These are phyloP conservation scores for Scutellaria baicalensis DNA, from an alignment of 257 asterid species.

Conservation along the genomic window DNA sequence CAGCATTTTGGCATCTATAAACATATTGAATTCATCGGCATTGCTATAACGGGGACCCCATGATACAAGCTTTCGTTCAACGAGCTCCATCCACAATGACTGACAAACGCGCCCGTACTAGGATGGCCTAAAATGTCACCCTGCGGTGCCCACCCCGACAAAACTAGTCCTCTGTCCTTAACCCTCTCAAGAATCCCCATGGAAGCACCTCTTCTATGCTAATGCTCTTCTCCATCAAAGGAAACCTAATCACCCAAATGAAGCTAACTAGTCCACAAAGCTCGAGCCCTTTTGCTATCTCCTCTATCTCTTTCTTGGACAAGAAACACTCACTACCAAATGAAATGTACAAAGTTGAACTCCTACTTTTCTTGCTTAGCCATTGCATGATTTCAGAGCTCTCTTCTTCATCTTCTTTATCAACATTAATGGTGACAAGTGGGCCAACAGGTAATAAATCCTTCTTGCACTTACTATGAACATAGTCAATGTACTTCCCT, in stretches of 20 bases:
- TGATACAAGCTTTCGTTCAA: slow-evolving; percentile 21
- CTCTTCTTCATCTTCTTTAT: background rate
- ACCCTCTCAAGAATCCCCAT: slow-evolving; percentile 24
- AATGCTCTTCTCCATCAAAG: background rate
- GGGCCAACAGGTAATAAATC: background rate
- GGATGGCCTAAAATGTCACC: slow-evolving; percentile 22
- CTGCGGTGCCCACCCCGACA: slow-evolving; percentile 40
- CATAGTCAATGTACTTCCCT: background rate
- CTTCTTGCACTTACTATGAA: background rate
- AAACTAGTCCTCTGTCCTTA: slow-evolving; percentile 19
- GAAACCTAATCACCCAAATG: slow-evolving; percentile 31
- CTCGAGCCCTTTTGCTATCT: slow-evolving; percentile 32
- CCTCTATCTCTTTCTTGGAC: slow-evolving; percentile 24
- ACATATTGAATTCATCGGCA: slow-evolving; percentile 31
- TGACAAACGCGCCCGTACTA: slow-evolving; percentile 29
- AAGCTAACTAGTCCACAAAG: slow-evolving; percentile 18
- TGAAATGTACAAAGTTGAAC: slow-evolving; percentile 27
- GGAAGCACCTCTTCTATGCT: slow-evolving; percentile 13
- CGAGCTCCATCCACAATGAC: slow-evolving; percentile 51
- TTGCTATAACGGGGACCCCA: slow-evolving; percentile 32
- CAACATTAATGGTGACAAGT: background rate
- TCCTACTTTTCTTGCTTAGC: slow-evolving; percentile 17
- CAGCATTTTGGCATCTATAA: slow-evolving; percentile 16
- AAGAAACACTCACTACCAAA: slow-evolving; percentile 41
- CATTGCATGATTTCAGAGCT: slow-evolving; percentile 21